Evolutionary conservation across 441 rosid genomes (phyloP).

Genomic region (Pelargonium cotyledonis): DNA sequence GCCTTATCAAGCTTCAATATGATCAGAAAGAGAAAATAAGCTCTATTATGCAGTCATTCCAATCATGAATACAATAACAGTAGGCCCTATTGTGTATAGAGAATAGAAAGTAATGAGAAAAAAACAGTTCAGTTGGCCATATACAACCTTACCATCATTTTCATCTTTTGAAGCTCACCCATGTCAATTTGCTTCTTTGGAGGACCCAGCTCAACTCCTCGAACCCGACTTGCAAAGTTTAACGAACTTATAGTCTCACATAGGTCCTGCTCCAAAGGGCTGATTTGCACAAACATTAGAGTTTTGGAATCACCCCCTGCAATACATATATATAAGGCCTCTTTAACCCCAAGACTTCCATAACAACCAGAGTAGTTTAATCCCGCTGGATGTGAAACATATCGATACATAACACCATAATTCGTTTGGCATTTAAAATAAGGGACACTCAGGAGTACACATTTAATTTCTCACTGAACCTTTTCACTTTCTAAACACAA

Average conservation of each 20-base stretch:
- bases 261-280: constrained; percentile 78
- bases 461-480: neutral
- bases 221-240: constrained; percentile 89
- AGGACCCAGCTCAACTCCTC: constrained; percentile 90
- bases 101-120: neutral
- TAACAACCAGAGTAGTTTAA: neutral
- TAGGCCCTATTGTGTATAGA: neutral
- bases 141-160: constrained; percentile 54
- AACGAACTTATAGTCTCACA: constrained; percentile 88
- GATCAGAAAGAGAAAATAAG: neutral
- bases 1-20: neutral
- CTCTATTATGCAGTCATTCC: neutral
- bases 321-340: constrained; percentile 15
- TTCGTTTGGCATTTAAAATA: neutral
- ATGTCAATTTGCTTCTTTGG: constrained; percentile 76
- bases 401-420: neutral
- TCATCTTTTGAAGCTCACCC: constrained; percentile 65
- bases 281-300: constrained; percentile 92
- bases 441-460: neutral
- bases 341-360: constrained; percentile 9
- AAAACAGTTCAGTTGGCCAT: neutral
- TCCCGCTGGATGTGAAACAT: neutral
- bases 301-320: constrained; percentile 93
- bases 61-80: neutral
- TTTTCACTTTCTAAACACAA: neutral